Evolutionary conservation across 2,329 filamentous ascomycete species (phyloP).

Genomic region (Pyrenophora tritici-repentis): DNA sequence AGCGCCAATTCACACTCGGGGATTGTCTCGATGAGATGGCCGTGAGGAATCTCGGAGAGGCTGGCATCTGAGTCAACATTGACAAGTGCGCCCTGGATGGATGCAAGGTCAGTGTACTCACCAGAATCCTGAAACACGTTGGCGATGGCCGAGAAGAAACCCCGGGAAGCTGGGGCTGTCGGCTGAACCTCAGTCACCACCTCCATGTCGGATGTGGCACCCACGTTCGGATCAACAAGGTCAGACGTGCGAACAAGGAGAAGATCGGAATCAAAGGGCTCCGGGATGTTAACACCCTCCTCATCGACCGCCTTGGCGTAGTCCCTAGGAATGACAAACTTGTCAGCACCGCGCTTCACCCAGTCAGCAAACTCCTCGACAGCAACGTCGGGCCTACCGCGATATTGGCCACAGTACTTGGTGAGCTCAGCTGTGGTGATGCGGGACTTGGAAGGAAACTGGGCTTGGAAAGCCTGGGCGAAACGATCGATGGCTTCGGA

Average conservation of each 20-base stretch:
- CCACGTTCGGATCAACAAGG: not conserved
- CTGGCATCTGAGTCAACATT: not conserved
- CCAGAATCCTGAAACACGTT: not conserved
- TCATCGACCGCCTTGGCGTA: constrained; percentile 4
- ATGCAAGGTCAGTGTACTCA: not conserved
- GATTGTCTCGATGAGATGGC: no score
- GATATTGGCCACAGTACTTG: constrained; percentile 14
- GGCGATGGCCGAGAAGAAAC: not conserved
- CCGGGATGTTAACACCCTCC: constrained; percentile 10
- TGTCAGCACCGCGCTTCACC: constrained; percentile 11
- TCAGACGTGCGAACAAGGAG: constrained; percentile 3
- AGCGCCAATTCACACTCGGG: not conserved
- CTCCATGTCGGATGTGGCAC: not conserved
- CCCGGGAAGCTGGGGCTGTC: not conserved
- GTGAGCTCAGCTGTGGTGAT: constrained; percentile 18
- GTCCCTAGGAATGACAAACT: constrained; percentile 6
- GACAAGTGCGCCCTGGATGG: not conserved
- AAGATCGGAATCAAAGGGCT: constrained; percentile 7
- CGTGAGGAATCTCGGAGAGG: no score
- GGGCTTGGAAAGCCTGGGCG: constrained; percentile 13
- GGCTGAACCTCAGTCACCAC: not conserved
- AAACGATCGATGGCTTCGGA: constrained; percentile 11
- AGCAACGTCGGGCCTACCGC: constrained; percentile 14
- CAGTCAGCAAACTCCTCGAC: constrained; percentile 15
- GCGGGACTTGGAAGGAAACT: constrained; percentile 10